Evolutionary conservation across 495 filamentous ascomycete species (phyloP).

Genomic region (Podospora tetraspora): DNA sequence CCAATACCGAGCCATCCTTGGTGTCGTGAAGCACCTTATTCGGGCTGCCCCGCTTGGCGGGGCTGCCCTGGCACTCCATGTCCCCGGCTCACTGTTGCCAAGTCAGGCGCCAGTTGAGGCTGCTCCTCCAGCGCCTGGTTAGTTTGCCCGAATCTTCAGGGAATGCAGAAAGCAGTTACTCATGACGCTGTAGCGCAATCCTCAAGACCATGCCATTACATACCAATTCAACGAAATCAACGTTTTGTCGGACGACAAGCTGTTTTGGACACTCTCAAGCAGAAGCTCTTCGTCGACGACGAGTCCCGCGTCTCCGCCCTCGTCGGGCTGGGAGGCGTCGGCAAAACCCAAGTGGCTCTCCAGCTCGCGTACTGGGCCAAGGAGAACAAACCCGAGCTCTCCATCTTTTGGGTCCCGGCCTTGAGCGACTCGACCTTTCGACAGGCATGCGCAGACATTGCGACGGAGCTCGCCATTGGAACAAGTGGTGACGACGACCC

Average conservation of each 20-base stretch:
- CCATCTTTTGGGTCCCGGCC: slow-evolving; percentile 48
- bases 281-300: not conserved
- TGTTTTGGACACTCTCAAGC: not conserved
- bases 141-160: too few species aligned
- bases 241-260: not conserved
- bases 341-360: slow-evolving; percentile 49
- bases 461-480: slow-evolving; percentile 18
- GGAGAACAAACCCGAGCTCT: slow-evolving; percentile 37
- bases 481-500: slow-evolving; percentile 15
- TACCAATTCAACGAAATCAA: not conserved
- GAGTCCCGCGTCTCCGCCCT: slow-evolving; percentile 24
- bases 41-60: not conserved
- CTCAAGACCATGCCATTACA: not conserved
- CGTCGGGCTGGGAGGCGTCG: slow-evolving; percentile 44
- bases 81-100: not conserved
- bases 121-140: not conserved
- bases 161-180: not conserved
- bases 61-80: not conserved
- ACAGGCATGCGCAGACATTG: slow-evolving; percentile 42
- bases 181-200: not conserved
- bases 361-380: slow-evolving; percentile 27
- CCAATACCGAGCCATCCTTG: not conserved
- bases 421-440: slow-evolving; percentile 38
- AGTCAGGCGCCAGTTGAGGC: not conserved
- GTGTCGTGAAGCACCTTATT: not conserved